phyloP scores from a whole-genome alignment of 2,329 filamentous ascomycete genomes.

The Beauveria australis region DNA sequence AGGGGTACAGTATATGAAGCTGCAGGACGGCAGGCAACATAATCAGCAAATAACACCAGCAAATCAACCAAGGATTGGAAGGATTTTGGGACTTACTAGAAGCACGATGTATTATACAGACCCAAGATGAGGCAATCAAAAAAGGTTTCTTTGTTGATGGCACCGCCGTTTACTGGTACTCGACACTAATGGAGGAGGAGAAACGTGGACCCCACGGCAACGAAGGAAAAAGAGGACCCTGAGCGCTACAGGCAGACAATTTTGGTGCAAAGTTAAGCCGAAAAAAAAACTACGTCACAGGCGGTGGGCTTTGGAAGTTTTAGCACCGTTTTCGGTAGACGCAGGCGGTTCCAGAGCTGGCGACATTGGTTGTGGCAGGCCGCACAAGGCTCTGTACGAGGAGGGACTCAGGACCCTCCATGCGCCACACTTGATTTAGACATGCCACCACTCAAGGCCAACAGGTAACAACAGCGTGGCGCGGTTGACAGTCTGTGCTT shows the following conservation, averaged over 20 bases:
- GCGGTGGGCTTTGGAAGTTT: background rate
- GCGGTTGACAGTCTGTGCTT: no score
- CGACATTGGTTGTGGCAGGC: background rate
- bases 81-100: background rate
- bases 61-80: background rate
- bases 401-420: background rate
- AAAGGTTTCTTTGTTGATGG: background rate
- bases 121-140: background rate
- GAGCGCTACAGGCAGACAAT: background rate
- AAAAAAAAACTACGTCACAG: background rate
- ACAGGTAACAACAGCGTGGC: no score
- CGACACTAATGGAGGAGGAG: background rate
- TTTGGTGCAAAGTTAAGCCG: background rate
- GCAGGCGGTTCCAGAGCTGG: background rate
- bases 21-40: background rate
- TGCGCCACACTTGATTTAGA: background rate
- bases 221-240: background rate
- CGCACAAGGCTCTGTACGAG: background rate
- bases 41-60: background rate
- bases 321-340: background rate
- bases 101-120: background rate
- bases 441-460: background rate
- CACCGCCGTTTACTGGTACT: background rate
- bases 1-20: background rate
- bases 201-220: constrained; percentile 2